phyloP scores from a whole-genome alignment of 2,329 filamentous ascomycete species.

The Akanthomyces uredinophilus region DNA sequence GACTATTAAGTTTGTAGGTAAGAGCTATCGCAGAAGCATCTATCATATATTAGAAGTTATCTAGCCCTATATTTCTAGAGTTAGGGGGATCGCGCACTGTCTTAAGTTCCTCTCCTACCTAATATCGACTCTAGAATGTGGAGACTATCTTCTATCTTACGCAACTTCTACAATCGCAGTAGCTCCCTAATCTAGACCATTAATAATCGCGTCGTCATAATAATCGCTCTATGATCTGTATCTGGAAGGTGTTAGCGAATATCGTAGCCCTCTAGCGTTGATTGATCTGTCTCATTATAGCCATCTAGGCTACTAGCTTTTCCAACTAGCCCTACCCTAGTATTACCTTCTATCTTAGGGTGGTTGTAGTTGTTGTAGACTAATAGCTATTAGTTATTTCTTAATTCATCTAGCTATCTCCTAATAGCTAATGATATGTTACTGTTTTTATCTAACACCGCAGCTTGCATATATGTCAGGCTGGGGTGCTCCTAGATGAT shows the following conservation, averaged over 20 bases:
- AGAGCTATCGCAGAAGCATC: conserved; percentile 29
- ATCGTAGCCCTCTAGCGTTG: conserved; percentile 22
- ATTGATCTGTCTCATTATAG: not conserved
- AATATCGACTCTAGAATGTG: conserved; percentile 28
- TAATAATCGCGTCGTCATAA: conserved; percentile 36
- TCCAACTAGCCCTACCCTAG: not conserved
- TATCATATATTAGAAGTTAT: conserved; percentile 16
- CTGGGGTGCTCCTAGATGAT: conserved; percentile 25
- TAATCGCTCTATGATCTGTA: conserved; percentile 34
- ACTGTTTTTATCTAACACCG: conserved; percentile 22
- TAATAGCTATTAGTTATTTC: conserved; percentile 35
- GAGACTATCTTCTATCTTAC: conserved; percentile 25
- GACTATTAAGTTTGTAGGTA: conserved; percentile 34
- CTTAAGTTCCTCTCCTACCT: conserved; percentile 17
- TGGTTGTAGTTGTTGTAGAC: conserved; percentile 40
- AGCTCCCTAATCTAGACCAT: conserved; percentile 27
- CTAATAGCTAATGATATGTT: conserved; percentile 31
- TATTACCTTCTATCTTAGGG: conserved; percentile 24
- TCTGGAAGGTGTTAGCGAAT: conserved; percentile 28
- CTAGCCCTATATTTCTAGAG: not conserved
- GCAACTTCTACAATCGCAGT: conserved; percentile 30
- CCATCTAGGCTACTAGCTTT: not conserved
- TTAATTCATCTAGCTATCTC: conserved; percentile 29
- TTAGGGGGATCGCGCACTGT: conserved; percentile 21
- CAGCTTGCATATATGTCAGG: conserved; percentile 19